phyloP scores from a whole-genome alignment of 768 basidiomycete genomes.

The Neoboletus subvelutipes region DNA sequence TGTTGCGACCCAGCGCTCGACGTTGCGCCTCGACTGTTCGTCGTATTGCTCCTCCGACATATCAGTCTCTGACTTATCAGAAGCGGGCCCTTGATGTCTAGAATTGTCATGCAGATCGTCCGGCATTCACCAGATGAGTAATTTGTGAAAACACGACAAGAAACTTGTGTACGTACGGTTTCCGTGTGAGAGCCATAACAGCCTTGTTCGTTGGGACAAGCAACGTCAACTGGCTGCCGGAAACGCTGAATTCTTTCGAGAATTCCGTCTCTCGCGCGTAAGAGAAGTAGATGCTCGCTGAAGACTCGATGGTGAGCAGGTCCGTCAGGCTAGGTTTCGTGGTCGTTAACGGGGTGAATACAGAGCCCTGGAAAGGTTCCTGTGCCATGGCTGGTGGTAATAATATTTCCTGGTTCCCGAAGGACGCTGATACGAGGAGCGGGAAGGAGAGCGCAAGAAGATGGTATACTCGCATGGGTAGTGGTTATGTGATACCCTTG shows the following conservation, averaged over 20 bases:
- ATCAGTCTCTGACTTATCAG: slow-evolving; percentile 44
- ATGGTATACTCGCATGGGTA: slow-evolving; percentile 16
- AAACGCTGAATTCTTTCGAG: slow-evolving; percentile 46
- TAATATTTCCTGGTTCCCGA: slow-evolving; percentile 28
- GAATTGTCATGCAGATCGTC: not conserved
- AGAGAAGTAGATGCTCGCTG: slow-evolving; percentile 79
- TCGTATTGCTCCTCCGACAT: slow-evolving; percentile 71
- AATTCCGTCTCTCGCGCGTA: slow-evolving; percentile 73
- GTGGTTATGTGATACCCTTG: not conserved
- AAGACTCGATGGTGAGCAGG: slow-evolving; percentile 72
- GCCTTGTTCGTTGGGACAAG: slow-evolving; percentile 88
- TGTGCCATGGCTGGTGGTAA: slow-evolving; percentile 18
- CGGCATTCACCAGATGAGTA: not conserved
- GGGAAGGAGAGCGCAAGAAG: slow-evolving; percentile 32
- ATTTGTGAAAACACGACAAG: not conserved
- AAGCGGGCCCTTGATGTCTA: slow-evolving; percentile 60
- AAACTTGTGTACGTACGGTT: slow-evolving; percentile 76
- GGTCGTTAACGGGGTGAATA: slow-evolving; percentile 39
- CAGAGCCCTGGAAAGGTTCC: slow-evolving; percentile 5
- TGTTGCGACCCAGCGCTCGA: slow-evolving; percentile 76
- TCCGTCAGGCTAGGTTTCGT: slow-evolving; percentile 64
- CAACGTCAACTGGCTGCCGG: slow-evolving; percentile 46
- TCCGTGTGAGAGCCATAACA: slow-evolving; percentile 73
- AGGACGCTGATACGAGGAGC: slow-evolving; percentile 31
- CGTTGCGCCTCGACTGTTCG: slow-evolving; percentile 56